Conservation (phyloP, 2,329 filamentous ascomycete genomes). For the Cyphellophora europaea region DNA sequence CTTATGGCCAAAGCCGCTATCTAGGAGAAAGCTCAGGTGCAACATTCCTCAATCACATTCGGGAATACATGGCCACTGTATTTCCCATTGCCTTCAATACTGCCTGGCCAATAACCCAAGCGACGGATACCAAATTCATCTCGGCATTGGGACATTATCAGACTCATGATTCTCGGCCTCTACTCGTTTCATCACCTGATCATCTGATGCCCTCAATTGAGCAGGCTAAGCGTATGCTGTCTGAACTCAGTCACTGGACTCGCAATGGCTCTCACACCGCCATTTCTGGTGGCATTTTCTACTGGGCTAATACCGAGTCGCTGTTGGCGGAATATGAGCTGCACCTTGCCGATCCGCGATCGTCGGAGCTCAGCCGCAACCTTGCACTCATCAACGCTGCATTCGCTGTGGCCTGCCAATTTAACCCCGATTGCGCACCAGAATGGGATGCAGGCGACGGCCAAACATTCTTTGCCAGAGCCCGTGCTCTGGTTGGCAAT, state of each 20-base stretch:
- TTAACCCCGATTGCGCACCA: constrained; percentile 21
- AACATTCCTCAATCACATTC: too few species aligned
- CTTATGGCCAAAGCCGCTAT: too few species aligned
- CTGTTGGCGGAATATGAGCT: constrained; percentile 24
- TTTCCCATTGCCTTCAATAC: too few species aligned
- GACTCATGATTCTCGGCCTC: constrained; percentile 37
- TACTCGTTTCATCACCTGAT: constrained; percentile 29
- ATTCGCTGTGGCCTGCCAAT: constrained; percentile 32
- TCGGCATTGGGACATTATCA: constrained; percentile 37
- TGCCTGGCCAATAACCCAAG: too few species aligned
- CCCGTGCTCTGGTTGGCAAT: too few species aligned
- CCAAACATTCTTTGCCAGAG: too few species aligned
- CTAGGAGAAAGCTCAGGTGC: too few species aligned
- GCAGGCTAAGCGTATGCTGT: constrained; percentile 31
- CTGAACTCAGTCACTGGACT: constrained; percentile 34
- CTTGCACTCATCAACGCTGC: constrained; percentile 38
- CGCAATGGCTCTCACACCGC: constrained; percentile 36
- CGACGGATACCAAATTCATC: too few species aligned
- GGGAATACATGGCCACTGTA: too few species aligned
- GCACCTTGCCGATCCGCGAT: constrained; percentile 6
- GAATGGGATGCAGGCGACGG: constrained; percentile 25
- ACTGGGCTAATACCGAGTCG: constrained; percentile 35
- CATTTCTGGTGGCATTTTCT: constrained; percentile 39
- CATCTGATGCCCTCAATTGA: constrained; percentile 30
- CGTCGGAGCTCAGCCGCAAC: constrained; percentile 8